Evolutionary conservation across 768 basidiomycete genomes (phyloP).

Genomic region (Cyathus striatus): DNA sequence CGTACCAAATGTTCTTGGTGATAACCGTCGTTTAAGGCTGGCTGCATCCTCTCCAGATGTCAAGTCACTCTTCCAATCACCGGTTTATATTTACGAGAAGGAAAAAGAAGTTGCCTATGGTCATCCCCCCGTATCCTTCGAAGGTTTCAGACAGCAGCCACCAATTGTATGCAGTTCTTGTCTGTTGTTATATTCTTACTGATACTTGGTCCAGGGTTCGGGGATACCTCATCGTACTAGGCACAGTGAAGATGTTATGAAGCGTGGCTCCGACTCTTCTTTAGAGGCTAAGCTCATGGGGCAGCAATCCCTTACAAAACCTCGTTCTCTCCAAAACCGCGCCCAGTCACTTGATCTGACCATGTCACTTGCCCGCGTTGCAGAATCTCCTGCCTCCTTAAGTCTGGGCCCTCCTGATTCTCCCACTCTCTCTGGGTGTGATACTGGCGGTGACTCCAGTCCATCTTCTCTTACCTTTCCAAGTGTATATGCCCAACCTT

Average conservation of each 20-base stretch:
- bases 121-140: conserved; percentile 39
- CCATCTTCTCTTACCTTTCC: conserved; percentile 79
- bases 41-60: conserved; percentile 93
- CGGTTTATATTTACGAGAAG: conserved; percentile 71
- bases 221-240: conserved; percentile 64
- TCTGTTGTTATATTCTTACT: conserved; percentile 8
- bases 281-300: conserved; percentile 83
- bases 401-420: conserved; percentile 70
- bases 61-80: conserved; percentile 89
- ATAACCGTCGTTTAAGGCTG: conserved; percentile 71
- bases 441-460: conserved; percentile 72
- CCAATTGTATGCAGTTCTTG: conserved; percentile 55
- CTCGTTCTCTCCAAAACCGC: conserved; percentile 78
- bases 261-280: conserved; percentile 80
- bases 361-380: conserved; percentile 77
- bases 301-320: conserved; percentile 60
- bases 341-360: conserved; percentile 89
- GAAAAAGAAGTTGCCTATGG: conserved; percentile 59
- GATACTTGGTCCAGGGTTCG: conserved; percentile 43
- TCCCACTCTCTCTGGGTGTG: conserved; percentile 72
- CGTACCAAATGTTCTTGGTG: conserved; percentile 67
- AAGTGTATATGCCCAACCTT: conserved; percentile 70
- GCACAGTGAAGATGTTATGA: conserved; percentile 70
- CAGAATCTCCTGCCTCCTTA: conserved; percentile 47
- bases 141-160: conserved; percentile 75